Conservation (phyloP, 2,329 filamentous ascomycete species). For the Metarhizium album region DNA sequence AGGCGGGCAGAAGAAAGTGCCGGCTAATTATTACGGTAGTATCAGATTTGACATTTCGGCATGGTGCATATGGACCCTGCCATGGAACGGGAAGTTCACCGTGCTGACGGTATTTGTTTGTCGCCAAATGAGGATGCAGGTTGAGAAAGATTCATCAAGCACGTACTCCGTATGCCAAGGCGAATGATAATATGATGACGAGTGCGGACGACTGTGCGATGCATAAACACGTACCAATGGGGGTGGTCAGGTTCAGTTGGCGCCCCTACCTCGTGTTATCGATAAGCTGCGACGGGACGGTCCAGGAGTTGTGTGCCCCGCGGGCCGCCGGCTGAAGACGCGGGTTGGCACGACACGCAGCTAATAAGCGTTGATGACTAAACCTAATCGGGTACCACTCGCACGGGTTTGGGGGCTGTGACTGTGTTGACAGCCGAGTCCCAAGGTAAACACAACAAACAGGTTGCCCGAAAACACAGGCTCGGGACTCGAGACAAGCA, state of each 20-base stretch:
- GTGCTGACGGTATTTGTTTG: too few relatives aligned
- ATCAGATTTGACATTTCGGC: too few relatives aligned
- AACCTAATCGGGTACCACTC: not conserved
- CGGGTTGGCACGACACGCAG: not conserved
- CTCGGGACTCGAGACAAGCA: not conserved
- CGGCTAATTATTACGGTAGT: not conserved
- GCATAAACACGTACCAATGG: not conserved
- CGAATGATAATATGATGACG: too few relatives aligned
- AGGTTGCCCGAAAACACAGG: not conserved
- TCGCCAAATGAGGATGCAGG: not conserved
- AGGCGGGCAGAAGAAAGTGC: constrained; percentile 20
- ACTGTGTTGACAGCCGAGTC: not conserved
- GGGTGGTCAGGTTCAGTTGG: not conserved
- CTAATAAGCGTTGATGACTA: not conserved
- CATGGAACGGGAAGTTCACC: too few relatives aligned
- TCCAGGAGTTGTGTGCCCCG: too few relatives aligned
- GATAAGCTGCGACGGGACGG: not conserved
- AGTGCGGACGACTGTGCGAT: too few relatives aligned
- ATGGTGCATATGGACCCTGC: not conserved
- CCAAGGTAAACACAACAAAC: constrained; percentile 8
- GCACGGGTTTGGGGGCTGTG: not conserved
- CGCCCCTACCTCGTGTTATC: not conserved
- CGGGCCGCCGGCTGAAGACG: not conserved
- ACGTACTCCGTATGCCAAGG: not conserved
- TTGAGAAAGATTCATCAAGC: not conserved